Base-by-base conservation (phyloP, 768 basidiomycete species). In the Tremella yokohamensis region DNA sequence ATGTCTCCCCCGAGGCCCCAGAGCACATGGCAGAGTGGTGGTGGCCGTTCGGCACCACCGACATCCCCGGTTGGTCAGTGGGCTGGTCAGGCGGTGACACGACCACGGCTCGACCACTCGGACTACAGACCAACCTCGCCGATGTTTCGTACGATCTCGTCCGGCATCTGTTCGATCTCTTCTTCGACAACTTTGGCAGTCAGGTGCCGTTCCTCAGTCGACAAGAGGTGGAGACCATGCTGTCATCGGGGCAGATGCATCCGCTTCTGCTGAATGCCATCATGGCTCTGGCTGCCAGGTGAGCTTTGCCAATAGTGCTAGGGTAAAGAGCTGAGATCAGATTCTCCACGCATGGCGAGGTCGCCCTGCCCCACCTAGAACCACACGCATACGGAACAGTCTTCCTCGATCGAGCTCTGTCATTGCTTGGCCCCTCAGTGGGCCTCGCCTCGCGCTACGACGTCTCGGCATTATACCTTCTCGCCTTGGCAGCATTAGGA, bases 401-500 rank as follows among this genome's bases (percentile, higher is more conserved):
- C 15, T 50, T 50, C n/a, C 25, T 18, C 8, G 49, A 50, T 20
- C 18, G 25, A 50, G 49, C 49, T 3, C n/a, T 50, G 25, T 22
- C 26, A 6, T 8, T 20, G 4, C 7, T 50, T 6, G 49, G 49
- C 18, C 25, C 49, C 3, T n/a, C 16, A 20, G 20, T 20, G 4
- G 49, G 49, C 20, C 16, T 29, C n/a, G 18, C 49, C 3, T 50
- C 49, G 20, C 18, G 49, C 16, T 8, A 50, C 15, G 25, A 20
- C 25, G 25, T 50, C 25, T 22, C 25, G 16, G 49, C 49, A 20
- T 22, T 50, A 8, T 20, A 18, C 16, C 49, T 50, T 8, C 49
- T 50, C 49, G 16, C 49, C 25, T 26, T 50, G 20, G 49, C 49
- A 9, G 49, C 49, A 29, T 50, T 50, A 8, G 49, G 49, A 18